Conservation (phyloP, 1,139 yeast genomes). For the Suhomyces chickasaworum region DNA sequence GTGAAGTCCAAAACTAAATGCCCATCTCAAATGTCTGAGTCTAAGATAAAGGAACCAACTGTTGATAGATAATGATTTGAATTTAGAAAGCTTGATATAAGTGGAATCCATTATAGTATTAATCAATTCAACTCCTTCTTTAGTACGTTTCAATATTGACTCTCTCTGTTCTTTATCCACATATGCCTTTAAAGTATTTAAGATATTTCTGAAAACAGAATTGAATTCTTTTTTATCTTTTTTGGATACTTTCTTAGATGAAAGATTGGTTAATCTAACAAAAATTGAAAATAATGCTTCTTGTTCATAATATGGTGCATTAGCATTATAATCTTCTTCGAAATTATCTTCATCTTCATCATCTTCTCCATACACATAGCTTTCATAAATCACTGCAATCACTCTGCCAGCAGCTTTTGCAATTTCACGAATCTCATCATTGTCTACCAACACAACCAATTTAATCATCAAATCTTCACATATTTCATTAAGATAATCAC, state of each 20-base stretch:
- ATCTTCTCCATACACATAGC: constrained; percentile 48
- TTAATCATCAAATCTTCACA: constrained; percentile 41
- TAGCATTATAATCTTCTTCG: constrained; percentile 46
- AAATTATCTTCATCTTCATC: constrained; percentile 29
- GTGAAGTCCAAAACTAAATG: constrained; percentile 70
- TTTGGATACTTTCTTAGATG: constrained; percentile 59
- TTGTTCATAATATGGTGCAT: constrained; percentile 62
- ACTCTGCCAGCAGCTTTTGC: constrained; percentile 60
- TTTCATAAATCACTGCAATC: constrained; percentile 63
- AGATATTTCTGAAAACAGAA: constrained; percentile 64
- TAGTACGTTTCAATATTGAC: constrained; percentile 34
- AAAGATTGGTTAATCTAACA: constrained; percentile 50
- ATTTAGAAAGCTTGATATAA: constrained; percentile 56
- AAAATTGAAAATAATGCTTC: constrained; percentile 50
- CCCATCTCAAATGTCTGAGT: constrained; percentile 66
- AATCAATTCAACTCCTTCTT: constrained; percentile 45
- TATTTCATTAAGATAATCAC: constrained; percentile 45
- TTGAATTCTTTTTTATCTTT: constrained; percentile 63
- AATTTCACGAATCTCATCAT: constrained; percentile 43
- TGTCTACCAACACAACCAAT: constrained; percentile 43
- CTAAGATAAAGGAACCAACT: constrained; percentile 69
- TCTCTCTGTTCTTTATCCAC: constrained; percentile 43
- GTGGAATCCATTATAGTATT: constrained; percentile 41
- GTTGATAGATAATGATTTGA: constrained; percentile 59
- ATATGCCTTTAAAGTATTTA: constrained; percentile 50